Base-by-base conservation (phyloP, 139 green algal species). In the Auxenochlorella protothecoides region DNA sequence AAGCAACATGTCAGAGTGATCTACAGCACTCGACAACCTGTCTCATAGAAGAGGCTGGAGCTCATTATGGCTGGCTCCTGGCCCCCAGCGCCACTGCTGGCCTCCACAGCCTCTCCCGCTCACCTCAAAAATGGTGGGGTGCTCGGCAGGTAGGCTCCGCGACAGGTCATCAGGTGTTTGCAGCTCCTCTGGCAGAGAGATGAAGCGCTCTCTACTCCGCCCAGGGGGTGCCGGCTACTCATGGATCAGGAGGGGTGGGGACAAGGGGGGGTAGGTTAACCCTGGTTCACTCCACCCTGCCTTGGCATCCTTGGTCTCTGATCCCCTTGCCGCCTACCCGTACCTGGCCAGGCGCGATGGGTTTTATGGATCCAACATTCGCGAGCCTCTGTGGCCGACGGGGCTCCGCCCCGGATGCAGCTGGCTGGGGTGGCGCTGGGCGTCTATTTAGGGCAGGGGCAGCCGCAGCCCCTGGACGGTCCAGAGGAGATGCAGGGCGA, bases 141-240 rank as follows among this genome's bases (percentile, higher is more conserved):
- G 8, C 2, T 27, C 54, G 13, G 55, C 57, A 5, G 63, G 15
- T 15, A 54, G 6, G 54, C 59, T 52, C 63, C n/a, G 59, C 56
- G 14, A 5, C 65, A 15, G 12, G 55, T 72, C 54, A 10, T 6
- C 56, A 10, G 69, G 69, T 3, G 63, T 69, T n/a, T 81, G 62
- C 56, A 82, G 60, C 57, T 85, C 75, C 14, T 87, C 81, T n/a
- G 84, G 84, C 53, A 88, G 74, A 16, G 77, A 85, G 27, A 88
- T 70, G 71, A 88, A 87, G 10, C 79, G 70, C 16, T 80, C 74
- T 14, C 72, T 57, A 51, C 53, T 68, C 16, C 79, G 71, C 15
- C 55, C 56, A 2, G 65, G 74, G 14, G 59, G 44, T 4, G 56
- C 71, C 3, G 79, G 79, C 72, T 81, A 69, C 68, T 65, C 6